These are phyloP conservation scores for Acrodontium crateriforme DNA, from an alignment of 2,329 filamentous ascomycete species.

Conservation along the genomic window DNA sequence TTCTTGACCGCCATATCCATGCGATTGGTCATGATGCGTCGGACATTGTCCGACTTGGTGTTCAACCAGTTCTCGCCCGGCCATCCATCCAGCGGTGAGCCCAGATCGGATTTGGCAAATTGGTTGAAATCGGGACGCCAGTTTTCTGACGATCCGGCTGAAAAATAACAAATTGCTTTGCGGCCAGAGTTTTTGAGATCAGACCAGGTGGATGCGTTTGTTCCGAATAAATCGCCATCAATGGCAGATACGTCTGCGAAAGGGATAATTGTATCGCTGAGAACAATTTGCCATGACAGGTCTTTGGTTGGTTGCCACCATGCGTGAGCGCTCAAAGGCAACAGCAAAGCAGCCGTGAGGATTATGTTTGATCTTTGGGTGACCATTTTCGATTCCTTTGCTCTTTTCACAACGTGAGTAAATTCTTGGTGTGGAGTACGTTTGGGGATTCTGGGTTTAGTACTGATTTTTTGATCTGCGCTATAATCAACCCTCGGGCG, in stretches of 20 bases:
- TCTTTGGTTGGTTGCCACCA: slow-evolving; percentile 41
- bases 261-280: slow-evolving; percentile 34
- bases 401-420: too few species aligned
- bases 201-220: slow-evolving; percentile 25
- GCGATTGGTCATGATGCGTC: slow-evolving; percentile 48
- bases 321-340: neutral
- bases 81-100: slow-evolving; percentile 49
- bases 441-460: too few species aligned
- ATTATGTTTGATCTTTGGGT: too few species aligned
- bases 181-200: slow-evolving; percentile 28
- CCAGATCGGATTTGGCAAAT: slow-evolving; percentile 44
- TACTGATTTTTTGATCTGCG: too few species aligned
- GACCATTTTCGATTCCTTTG: too few species aligned
- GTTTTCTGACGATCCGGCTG: slow-evolving; percentile 54
- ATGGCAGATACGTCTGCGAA: slow-evolving; percentile 26
- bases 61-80: slow-evolving; percentile 54
- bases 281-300: slow-evolving; percentile 48
- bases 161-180: slow-evolving; percentile 64
- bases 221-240: slow-evolving; percentile 28
- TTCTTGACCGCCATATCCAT: slow-evolving; percentile 41
- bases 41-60: slow-evolving; percentile 42
- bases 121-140: slow-evolving; percentile 44
- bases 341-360: neutral
- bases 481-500: too few species aligned
- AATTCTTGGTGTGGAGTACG: too few species aligned